A percentile compares a stretch with the other conserved stretches of the same genome.
Conservation (phyloP, 2,329 filamentous ascomycete species). For the Sarocladium oryzae region DNA sequence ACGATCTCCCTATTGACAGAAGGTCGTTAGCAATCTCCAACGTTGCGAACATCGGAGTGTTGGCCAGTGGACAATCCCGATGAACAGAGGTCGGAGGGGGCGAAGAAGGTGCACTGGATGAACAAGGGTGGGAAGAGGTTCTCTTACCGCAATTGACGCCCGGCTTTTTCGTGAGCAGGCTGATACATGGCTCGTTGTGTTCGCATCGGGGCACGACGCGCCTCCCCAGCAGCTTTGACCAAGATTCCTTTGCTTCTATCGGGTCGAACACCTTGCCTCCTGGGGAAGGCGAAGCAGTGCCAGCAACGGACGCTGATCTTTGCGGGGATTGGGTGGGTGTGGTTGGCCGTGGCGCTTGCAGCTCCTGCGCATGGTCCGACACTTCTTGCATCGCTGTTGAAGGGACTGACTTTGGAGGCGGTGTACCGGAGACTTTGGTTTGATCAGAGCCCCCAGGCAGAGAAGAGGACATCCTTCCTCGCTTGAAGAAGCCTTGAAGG, state of each 20-base stretch:
- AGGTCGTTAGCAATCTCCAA: slow-evolving; percentile 14
- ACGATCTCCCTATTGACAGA: slow-evolving; percentile 43
- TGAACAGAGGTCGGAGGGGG: not conserved
- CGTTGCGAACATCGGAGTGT: not conserved
- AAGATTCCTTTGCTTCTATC: slow-evolving; percentile 69
- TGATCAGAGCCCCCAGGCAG: not conserved
- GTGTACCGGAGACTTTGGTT: not conserved
- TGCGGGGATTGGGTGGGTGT: not conserved
- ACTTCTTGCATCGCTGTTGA: not conserved
- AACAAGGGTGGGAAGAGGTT: not conserved
- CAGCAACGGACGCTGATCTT: not conserved
- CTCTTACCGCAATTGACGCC: slow-evolving; percentile 68
- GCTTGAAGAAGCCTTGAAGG: slow-evolving; percentile 74
- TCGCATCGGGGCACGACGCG: slow-evolving; percentile 73
- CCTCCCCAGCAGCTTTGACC: slow-evolving; percentile 77
- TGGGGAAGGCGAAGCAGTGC: not conserved
- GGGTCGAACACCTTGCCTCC: slow-evolving; percentile 54
- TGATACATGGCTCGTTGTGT: slow-evolving; percentile 82
- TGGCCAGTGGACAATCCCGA: no score
- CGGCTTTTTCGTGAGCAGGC: slow-evolving; percentile 77
- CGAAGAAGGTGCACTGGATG: not conserved
- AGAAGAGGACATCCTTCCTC: slow-evolving; percentile 31
- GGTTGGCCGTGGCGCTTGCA: not conserved
- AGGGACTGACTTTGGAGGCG: not conserved
- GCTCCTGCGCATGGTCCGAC: slow-evolving; percentile 10